These are phyloP conservation scores for Aspergillus texensis DNA, from an alignment of 2,329 filamentous ascomycete species.

Conservation along the genomic window DNA sequence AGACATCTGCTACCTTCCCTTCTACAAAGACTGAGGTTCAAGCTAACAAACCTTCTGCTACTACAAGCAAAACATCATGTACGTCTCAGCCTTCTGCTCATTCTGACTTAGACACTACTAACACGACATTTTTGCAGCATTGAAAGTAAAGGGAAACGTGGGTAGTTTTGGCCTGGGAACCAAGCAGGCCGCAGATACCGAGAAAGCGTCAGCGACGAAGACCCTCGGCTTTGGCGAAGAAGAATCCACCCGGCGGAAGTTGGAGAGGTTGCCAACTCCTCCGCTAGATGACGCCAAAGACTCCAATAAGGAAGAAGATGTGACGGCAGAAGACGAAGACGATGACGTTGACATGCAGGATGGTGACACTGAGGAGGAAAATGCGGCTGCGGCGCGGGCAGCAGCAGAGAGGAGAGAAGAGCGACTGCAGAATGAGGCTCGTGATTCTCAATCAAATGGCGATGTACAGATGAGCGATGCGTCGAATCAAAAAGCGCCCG, in stretches of 20 bases:
- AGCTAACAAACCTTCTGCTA: conserved; percentile 48
- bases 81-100: conserved; percentile 23
- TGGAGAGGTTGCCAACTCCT: conserved; percentile 84
- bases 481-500: conserved; percentile 33
- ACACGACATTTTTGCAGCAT: conserved; percentile 40
- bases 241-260: conserved; percentile 80
- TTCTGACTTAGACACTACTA: neutral
- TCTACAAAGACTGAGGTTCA: conserved; percentile 39
- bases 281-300: conserved; percentile 65
- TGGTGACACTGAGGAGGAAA: conserved; percentile 82
- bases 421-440: conserved; percentile 53
- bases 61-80: conserved; percentile 46
- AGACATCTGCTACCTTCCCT: conserved; percentile 48
- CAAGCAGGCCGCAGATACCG: conserved; percentile 66
- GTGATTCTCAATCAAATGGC: conserved; percentile 38
- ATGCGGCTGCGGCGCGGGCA: conserved; percentile 79
- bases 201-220: conserved; percentile 69
- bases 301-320: conserved; percentile 56
- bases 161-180: conserved; percentile 79
- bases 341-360: conserved; percentile 76
- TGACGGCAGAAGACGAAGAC: conserved; percentile 67
- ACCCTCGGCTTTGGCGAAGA: conserved; percentile 87
- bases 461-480: conserved; percentile 52
- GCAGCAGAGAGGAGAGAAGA: conserved; percentile 84
- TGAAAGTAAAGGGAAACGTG: conserved; percentile 71